Base-by-base conservation (phyloP, 2,329 filamentous ascomycete genomes). In the Nannizziopsis arthrosporioides region DNA sequence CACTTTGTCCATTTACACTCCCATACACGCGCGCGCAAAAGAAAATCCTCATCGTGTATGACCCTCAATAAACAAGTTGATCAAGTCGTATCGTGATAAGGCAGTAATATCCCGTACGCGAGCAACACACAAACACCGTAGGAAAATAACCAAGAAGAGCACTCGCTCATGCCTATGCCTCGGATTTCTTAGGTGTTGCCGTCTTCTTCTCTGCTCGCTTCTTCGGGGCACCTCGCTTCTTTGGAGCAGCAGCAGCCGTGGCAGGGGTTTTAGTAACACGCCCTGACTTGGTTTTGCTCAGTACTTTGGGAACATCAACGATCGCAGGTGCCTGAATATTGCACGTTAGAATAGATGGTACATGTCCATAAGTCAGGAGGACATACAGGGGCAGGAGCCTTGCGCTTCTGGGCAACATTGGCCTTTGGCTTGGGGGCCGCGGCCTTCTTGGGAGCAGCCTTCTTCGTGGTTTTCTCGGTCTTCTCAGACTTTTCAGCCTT, bases 271-370 rank as follows among this genome's bases (percentile, higher is more conserved):
- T 93, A 59, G 82, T 79, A 59, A 93, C 83, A 57, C 87, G 83
- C 42, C 87, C 86, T 47, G 85, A 82, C 78, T 92, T 92, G 66
- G 86, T 89, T 78, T 85, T 89, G 65, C 76, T 78, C 45, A 88
- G 70, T 42, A 82, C 74, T 60, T 81, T 80, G 54, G 80, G 74
- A 69, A 83, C 81, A 57, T 86, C 81, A 49, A 81, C 75, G 43
- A 83, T 72, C 55, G 81, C 81, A 50, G 80, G 77, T 12, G 78
- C 80, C 76, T 81, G 55, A 5, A 34, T 6, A 11, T 34, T 5
- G 11, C 17, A 41, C 12, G 18, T 17, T 27, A 47, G 43, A 27
- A 27, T 3, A 7, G 3, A 27, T 27, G 22, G 7, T 27, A 27
- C 22, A 27, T 27, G 22, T 27, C 22, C 22, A 27, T 27, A 44